Evolutionary conservation across 2,329 filamentous ascomycete species (phyloP).

Genomic region (Alternaria alternata): DNA sequence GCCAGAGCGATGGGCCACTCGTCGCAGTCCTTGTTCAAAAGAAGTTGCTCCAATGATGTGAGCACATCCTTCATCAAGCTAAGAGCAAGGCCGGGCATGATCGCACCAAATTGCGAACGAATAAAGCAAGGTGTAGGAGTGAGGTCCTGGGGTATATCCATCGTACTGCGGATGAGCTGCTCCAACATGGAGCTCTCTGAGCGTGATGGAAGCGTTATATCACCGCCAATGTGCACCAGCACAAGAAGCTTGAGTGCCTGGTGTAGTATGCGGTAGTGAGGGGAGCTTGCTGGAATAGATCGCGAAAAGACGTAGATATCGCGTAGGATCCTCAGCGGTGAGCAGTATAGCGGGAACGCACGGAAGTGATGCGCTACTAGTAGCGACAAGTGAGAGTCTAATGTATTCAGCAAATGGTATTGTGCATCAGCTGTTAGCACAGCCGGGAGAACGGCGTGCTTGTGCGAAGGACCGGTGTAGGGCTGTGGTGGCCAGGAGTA

Average conservation of each 20-base stretch:
- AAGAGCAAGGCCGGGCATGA: constrained; percentile 46
- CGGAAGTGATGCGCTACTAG: constrained; percentile 47
- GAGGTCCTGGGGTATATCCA: constrained; percentile 19
- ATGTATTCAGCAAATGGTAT: constrained; percentile 24
- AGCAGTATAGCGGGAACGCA: constrained; percentile 47
- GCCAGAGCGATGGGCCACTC: constrained; percentile 48
- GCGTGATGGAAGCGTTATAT: constrained; percentile 41
- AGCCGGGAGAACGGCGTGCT: constrained; percentile 47
- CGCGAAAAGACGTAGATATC: constrained; percentile 47
- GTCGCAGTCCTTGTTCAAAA: constrained; percentile 38
- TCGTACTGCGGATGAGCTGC: constrained; percentile 31
- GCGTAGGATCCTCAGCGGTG: constrained; percentile 43
- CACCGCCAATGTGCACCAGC: constrained; percentile 51
- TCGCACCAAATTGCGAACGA: constrained; percentile 48
- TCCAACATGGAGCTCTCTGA: constrained; percentile 22
- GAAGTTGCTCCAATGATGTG: constrained; percentile 39
- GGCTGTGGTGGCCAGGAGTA: constrained; percentile 48
- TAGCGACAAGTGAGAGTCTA: constrained; percentile 44
- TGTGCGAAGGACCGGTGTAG: constrained; percentile 22
- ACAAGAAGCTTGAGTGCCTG: constrained; percentile 50
- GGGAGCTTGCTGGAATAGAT: constrained; percentile 23
- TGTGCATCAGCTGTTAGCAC: constrained; percentile 35
- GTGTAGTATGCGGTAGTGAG: constrained; percentile 36
- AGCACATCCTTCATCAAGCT: constrained; percentile 46
- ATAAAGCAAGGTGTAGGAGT: constrained; percentile 51